phyloP scores from a whole-genome alignment of 768 basidiomycete species.

The Pleurotus djamor region DNA sequence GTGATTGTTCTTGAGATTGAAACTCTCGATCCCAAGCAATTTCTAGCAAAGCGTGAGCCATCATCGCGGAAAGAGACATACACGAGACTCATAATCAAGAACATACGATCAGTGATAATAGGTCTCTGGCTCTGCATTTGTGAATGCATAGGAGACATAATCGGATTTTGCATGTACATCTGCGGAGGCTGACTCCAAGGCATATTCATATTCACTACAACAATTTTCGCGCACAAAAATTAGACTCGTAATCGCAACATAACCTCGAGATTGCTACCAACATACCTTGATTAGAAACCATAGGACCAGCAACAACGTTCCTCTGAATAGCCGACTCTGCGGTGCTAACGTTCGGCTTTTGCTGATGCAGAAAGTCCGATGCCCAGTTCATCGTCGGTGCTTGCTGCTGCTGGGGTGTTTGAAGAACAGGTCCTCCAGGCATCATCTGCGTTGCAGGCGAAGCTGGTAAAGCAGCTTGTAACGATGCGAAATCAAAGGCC shows the following conservation, averaged over 20 bases:
- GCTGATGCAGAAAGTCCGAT: conserved; percentile 52
- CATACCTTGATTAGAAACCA: background rate
- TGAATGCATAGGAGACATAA: conserved; percentile 10
- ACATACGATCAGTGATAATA: conserved; percentile 42
- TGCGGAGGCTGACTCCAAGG: conserved; percentile 17
- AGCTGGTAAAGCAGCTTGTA: conserved; percentile 46
- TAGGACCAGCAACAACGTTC: background rate
- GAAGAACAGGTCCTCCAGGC: conserved; percentile 10
- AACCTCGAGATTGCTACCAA: background rate
- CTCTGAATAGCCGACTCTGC: background rate
- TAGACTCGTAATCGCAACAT: background rate
- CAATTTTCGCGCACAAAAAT: background rate
- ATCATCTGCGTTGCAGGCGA: conserved; percentile 8
- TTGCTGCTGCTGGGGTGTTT: conserved; percentile 12
- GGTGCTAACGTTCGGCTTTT: conserved; percentile 4
- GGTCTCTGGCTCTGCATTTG: conserved; percentile 18
- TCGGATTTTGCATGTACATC: conserved; percentile 4
- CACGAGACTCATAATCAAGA: background rate
- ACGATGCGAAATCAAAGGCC: conserved; percentile 59
- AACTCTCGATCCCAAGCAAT: conserved; percentile 68
- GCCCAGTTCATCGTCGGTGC: conserved; percentile 49
- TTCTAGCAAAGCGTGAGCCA: conserved; percentile 20
- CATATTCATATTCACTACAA: conserved; percentile 1
- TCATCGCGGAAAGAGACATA: background rate
- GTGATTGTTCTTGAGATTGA: conserved; percentile 47